Evolutionary conservation across 352 stramenopile genomes (phyloP), one percentile per base, ranked within the genome.

Genomic region (Globisporangium canariense): DNA sequence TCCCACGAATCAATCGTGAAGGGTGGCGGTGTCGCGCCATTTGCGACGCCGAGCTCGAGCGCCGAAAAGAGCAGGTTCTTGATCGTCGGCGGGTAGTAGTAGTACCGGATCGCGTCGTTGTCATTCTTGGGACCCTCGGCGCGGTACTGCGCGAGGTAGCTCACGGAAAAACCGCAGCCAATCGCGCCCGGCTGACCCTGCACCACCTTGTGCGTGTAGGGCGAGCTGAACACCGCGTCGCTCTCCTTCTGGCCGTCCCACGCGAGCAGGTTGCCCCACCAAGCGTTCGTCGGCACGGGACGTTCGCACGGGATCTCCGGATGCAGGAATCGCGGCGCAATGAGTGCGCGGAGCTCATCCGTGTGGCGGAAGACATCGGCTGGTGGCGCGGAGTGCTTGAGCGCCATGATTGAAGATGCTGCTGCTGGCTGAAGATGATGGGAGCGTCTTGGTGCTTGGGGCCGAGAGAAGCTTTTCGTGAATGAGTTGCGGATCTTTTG

Each of bases 181-280:
- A 80, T 74, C n/a, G 62, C 45, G 20, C 67, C 76, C 5, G 68
- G 54, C 50, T 79, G 61, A 13, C 65, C 62, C 18, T 67, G 65
- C 46, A 81, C 69, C 16, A 90, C 58, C 49, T 81, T 79, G 68
- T 90, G 81, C 49, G 83, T 83, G 72, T 92, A 93, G 40, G 86
- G 81, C 7, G 79, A 80, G 2, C 79, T 69, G 58, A 92, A 93
- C 52, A 92, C 68, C 49, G 86, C 79, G 58, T 93, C 86, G 36
- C 82, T 90, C 45, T 91, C 82, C 30, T 69, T 74, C 45, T 50
- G 25, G 20, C 68, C 69, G 59, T 88, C 66, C 71, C 71, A 90
- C 9, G 83, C 82, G 20, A 94, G 64, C 50, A 94, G 70, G 60
- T 94, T 94, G 57, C 86, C 86, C 86, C 86, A 94, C 86, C 86